Evolutionary conservation across 352 stramenopile genomes (phyloP).

Genomic region (Phytophthora syringae): DNA sequence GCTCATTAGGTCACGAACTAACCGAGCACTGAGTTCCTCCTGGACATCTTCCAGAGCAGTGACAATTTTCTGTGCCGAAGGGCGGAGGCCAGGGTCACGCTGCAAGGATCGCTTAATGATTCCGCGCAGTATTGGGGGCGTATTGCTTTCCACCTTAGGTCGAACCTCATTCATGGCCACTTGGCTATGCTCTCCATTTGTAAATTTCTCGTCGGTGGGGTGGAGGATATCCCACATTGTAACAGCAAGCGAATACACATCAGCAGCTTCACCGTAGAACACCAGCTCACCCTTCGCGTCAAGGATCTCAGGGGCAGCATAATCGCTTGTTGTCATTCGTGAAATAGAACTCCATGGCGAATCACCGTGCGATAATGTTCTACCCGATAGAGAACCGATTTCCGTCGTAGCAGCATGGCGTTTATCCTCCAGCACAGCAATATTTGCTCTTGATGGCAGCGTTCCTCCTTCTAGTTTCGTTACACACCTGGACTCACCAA

Average conservation of each 20-base stretch:
- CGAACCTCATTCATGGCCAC: conserved; percentile 44
- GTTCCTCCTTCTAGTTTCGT: conserved; percentile 11
- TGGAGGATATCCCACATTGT: conserved; percentile 76
- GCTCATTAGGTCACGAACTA: conserved; percentile 30
- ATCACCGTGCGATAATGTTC: conserved; percentile 10
- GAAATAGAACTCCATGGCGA: conserved; percentile 13
- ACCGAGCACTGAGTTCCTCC: conserved; percentile 36
- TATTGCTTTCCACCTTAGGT: conserved; percentile 35
- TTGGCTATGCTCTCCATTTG: conserved; percentile 41
- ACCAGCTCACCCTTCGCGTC: conserved; percentile 35
- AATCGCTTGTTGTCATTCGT: conserved; percentile 39
- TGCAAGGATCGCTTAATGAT: conserved; percentile 47
- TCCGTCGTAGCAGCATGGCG: neutral
- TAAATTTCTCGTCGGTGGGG: conserved; percentile 42
- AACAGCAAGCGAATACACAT: conserved; percentile 65
- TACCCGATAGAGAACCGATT: conserved; percentile 15
- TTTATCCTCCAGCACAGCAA: conserved; percentile 20
- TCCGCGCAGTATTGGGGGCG: conserved; percentile 17
- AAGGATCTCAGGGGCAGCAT: conserved; percentile 68
- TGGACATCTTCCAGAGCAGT: conserved; percentile 36
- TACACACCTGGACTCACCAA: conserved; percentile 41
- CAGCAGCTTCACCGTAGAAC: conserved; percentile 49
- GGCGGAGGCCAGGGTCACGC: conserved; percentile 32
- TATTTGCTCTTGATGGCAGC: conserved; percentile 10
- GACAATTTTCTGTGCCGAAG: conserved; percentile 40